These are phyloP conservation scores for Aspergillus biplanus DNA, from an alignment of 495 filamentous ascomycete species.

Conservation along the genomic window DNA sequence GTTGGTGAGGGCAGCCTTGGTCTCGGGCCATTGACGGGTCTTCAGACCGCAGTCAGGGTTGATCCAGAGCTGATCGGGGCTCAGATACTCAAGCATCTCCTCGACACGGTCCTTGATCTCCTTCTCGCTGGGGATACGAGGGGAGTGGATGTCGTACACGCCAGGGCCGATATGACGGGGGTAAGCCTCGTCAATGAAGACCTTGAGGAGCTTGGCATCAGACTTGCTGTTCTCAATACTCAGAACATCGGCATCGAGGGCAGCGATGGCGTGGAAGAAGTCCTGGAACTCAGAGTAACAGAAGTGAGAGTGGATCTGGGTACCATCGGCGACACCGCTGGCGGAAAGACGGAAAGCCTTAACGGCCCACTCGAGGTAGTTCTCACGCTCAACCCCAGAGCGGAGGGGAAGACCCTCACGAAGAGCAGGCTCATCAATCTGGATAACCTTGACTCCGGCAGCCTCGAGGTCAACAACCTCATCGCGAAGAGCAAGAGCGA, in stretches of 20 bases:
- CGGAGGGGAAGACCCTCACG: conserved; percentile 99
- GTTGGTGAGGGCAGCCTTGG: conserved; percentile 86
- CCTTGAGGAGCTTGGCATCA: conserved; percentile 97
- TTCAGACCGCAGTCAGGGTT: conserved; percentile 99
- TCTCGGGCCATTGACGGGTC: conserved; percentile 96
- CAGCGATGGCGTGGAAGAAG: conserved; percentile 99
- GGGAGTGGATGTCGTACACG: conserved; percentile 99
- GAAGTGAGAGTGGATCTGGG: conserved; percentile 99
- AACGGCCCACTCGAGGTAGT: conserved; percentile 96
- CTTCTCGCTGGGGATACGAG: conserved; percentile 89
- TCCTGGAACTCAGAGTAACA: conserved; percentile 99
- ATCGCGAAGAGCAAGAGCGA: conserved; percentile 95
- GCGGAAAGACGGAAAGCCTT: conserved; percentile 94
- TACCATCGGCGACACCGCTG: conserved; percentile 85
- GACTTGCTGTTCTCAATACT: conserved; percentile 99
- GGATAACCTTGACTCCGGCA: conserved; percentile 94
- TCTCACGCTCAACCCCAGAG: conserved; percentile 84
- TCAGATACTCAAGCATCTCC: conserved; percentile 96
- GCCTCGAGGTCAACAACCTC: conserved; percentile 97
- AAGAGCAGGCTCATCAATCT: conserved; percentile 98
- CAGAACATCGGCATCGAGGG: conserved; percentile 95
- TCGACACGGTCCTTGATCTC: conserved; percentile 96
- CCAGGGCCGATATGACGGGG: conserved; percentile 98
- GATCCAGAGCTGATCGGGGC: conserved; percentile 96
- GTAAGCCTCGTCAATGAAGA: conserved; percentile 96